phyloP scores from a whole-genome alignment of 2,329 filamentous ascomycete genomes.

The Plenodomus biglobosus region DNA sequence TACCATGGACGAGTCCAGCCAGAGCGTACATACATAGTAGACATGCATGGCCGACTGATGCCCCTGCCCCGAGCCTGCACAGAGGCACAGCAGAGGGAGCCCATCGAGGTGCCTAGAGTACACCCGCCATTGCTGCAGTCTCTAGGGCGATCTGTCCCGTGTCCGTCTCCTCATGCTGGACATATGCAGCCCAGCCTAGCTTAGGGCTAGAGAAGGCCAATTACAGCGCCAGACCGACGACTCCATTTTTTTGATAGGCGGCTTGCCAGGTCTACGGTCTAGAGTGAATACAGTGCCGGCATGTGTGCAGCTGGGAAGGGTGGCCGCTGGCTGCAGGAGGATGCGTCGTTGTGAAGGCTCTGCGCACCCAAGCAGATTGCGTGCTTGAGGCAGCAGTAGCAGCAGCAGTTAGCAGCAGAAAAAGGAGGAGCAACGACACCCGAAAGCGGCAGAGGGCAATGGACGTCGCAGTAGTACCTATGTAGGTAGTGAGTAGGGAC shows the following conservation, averaged over 20 bases:
- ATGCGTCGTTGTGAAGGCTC: conserved; percentile 10
- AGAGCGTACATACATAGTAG: conserved; percentile 15
- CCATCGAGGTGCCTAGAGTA: too few relatives aligned
- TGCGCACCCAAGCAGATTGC: conserved; percentile 23
- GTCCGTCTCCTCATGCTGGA: conserved; percentile 44
- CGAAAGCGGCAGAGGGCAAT: too few relatives aligned
- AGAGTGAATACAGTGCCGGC: conserved; percentile 25
- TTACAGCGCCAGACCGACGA: conserved; percentile 26
- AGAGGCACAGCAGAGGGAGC: too few relatives aligned
- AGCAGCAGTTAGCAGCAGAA: too few relatives aligned
- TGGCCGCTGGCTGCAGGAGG: conserved; percentile 21
- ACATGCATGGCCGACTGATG: too few relatives aligned
- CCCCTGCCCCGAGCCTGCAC: too few relatives aligned
- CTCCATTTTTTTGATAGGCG: conserved; percentile 34
- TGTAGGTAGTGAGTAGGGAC: too few relatives aligned
- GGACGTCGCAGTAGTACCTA: too few relatives aligned
- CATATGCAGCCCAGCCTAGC: conserved; percentile 31
- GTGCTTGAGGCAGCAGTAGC: conserved; percentile 24
- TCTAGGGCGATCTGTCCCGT: conserved; percentile 41
- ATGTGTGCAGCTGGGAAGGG: conserved; percentile 17
- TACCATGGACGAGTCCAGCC: conserved; percentile 12
- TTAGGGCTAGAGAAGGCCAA: conserved; percentile 24
- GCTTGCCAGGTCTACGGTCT: conserved; percentile 14
- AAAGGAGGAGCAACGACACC: conserved; percentile 3
- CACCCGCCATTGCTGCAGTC: too few relatives aligned